Conservation (phyloP, 2,329 filamentous ascomycete species). For the Cytospora piceae region DNA sequence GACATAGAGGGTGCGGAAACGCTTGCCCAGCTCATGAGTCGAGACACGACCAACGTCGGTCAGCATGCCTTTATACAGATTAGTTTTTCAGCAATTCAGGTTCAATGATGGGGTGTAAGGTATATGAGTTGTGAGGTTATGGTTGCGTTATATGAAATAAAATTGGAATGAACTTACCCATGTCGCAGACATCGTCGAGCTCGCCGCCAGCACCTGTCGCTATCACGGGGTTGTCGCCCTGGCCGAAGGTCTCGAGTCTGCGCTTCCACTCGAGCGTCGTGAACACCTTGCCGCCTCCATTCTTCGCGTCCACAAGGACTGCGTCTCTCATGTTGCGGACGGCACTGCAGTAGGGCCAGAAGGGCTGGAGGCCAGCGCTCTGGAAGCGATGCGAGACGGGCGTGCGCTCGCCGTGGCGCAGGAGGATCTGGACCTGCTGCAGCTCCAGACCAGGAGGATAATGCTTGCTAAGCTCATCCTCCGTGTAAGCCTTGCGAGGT, state of each 20-base stretch:
- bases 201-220: conserved; percentile 70
- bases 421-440: conserved; percentile 85
- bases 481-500: conserved; percentile 75
- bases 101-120: too few relatives aligned
- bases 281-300: conserved; percentile 42
- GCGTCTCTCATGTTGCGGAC: conserved; percentile 68
- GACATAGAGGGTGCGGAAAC: conserved; percentile 73
- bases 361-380: conserved; percentile 68
- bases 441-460: conserved; percentile 83
- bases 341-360: conserved; percentile 90
- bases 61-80: conserved; percentile 56
- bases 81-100: background rate
- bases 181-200: conserved; percentile 80
- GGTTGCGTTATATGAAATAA: background rate
- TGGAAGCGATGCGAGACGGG: conserved; percentile 88
- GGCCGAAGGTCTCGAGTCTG: conserved; percentile 80
- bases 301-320: conserved; percentile 49
- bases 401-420: conserved; percentile 80
- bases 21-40: conserved; percentile 68
- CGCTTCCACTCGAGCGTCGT: conserved; percentile 65
- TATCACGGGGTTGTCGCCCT: conserved; percentile 69
- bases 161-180: conserved; percentile 40
- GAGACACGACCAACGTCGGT: conserved; percentile 76
- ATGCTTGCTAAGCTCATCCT: conserved; percentile 76
- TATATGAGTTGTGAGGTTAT: background rate